Percentiles rank a stretch among this genome's conserved stretches.
phyloP scores from a whole-genome alignment of 1,284 basidiomycete genomes.

The Flammula alnicola region DNA sequence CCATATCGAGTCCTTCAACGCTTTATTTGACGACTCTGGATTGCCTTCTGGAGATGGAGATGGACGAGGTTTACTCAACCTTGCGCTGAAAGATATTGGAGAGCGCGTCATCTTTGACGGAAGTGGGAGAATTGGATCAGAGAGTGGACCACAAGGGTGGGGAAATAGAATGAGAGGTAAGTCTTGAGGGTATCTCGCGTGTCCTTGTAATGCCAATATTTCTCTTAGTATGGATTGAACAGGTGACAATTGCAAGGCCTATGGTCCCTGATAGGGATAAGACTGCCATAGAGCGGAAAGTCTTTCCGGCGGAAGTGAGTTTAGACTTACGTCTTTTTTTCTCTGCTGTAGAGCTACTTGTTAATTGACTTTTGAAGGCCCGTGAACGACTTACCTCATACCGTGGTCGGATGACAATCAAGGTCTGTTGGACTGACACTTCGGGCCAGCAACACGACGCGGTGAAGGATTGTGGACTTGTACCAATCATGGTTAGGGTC shows the following conservation, averaged over 20 bases:
- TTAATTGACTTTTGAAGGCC: slow-evolving; percentile 55
- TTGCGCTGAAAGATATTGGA: slow-evolving; percentile 85
- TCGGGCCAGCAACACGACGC: slow-evolving; percentile 77
- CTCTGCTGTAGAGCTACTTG: neutral
- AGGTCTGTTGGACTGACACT: slow-evolving; percentile 85
- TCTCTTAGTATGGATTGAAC: slow-evolving; percentile 84
- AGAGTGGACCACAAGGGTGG: slow-evolving; percentile 63
- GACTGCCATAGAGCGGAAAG: slow-evolving; percentile 74
- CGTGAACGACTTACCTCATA: slow-evolving; percentile 94
- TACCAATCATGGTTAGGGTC: slow-evolving; percentile 97
- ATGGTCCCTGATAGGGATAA: slow-evolving; percentile 88
- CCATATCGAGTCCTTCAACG: slow-evolving; percentile 97
- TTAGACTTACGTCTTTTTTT: neutral
- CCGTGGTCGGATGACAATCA: slow-evolving; percentile 89
- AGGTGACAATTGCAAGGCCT: slow-evolving; percentile 84
- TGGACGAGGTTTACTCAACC: slow-evolving; percentile 79
- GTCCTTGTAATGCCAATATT: slow-evolving; percentile 15
- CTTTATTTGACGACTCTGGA: slow-evolving; percentile 88
- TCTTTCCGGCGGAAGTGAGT: slow-evolving; percentile 89
- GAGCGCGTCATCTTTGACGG: slow-evolving; percentile 93
- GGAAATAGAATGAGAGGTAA: slow-evolving; percentile 84
- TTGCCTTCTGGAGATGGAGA: slow-evolving; percentile 74
- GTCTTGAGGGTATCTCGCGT: slow-evolving; percentile 36
- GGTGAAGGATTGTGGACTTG: slow-evolving; percentile 87
- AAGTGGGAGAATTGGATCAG: slow-evolving; percentile 54